A percentile compares a stretch with the other conserved stretches of the same genome.
phyloP scores from a whole-genome alignment of 192 early-diverging fungal genomes.

The Coemansia sp. region DNA sequence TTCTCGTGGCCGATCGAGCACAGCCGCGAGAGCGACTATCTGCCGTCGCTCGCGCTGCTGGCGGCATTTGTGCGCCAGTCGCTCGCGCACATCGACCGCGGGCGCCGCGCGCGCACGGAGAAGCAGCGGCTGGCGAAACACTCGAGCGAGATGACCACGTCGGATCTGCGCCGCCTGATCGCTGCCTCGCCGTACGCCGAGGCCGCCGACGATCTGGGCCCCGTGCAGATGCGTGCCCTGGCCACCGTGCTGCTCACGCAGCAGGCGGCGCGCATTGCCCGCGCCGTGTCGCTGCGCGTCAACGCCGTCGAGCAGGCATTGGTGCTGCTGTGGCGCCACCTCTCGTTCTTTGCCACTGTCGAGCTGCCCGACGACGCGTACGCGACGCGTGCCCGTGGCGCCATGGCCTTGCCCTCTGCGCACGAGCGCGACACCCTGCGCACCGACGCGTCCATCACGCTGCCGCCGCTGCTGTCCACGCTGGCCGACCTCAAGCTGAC shows the following conservation, averaged over 20 bases:
- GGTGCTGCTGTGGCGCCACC: constrained; percentile 70
- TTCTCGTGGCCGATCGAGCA: constrained; percentile 51
- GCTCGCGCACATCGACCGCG: constrained; percentile 28
- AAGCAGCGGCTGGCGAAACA: constrained; percentile 33
- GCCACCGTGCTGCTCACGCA: constrained; percentile 36
- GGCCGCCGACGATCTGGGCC: constrained; percentile 25
- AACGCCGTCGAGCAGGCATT: constrained; percentile 56
- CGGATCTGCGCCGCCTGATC: constrained; percentile 37
- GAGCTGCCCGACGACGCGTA: not conserved
- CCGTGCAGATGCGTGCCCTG: constrained; percentile 41
- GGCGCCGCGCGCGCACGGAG: constrained; percentile 25
- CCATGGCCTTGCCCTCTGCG: constrained; percentile 16
- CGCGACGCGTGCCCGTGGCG: not conserved
- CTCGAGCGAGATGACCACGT: constrained; percentile 35
- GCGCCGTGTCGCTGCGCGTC: constrained; percentile 45
- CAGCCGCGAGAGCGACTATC: constrained; percentile 47
- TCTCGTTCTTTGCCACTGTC: constrained; percentile 52
- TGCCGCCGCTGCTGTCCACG: constrained; percentile 34
- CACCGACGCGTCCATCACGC: constrained; percentile 33
- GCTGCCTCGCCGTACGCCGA: constrained; percentile 28
- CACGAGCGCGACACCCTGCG: constrained; percentile 36
- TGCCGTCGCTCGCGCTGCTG: constrained; percentile 47
- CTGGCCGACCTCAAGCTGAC: constrained; percentile 39
- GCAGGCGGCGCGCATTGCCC: constrained; percentile 37
- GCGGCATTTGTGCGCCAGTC: constrained; percentile 34